Evolutionary conservation across 495 filamentous ascomycete species (phyloP).

Genomic region (Apodospora peruviana): DNA sequence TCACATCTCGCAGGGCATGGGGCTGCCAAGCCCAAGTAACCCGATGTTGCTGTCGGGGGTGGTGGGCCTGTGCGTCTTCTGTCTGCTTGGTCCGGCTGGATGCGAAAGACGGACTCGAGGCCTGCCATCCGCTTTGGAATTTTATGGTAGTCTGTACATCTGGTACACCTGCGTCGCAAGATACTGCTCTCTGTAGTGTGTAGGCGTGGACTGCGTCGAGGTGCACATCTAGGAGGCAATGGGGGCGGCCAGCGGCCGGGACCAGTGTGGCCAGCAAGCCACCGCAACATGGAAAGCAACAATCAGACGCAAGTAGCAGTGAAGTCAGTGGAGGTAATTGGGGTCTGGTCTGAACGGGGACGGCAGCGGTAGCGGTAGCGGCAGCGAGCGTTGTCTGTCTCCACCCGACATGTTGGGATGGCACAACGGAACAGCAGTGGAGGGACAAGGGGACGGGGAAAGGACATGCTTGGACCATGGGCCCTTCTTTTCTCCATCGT

Average conservation of each 20-base stretch:
- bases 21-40: conserved; percentile 12
- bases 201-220: no score
- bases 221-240: no score
- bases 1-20: conserved; percentile 13
- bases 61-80: conserved; percentile 22
- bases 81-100: not conserved
- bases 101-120: not conserved
- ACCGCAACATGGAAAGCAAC: not conserved
- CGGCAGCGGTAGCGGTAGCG: not conserved
- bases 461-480: not conserved
- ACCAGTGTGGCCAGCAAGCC: not conserved
- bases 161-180: no score
- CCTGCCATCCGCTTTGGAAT: no score
- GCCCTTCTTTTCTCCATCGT: no score
- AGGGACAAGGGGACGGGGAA: not conserved
- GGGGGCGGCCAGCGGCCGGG: no score
- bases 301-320: not conserved
- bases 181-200: no score
- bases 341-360: not conserved
- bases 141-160: no score
- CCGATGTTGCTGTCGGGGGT: not conserved
- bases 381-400: not conserved
- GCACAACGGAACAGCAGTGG: not conserved
- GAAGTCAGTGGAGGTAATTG: not conserved
- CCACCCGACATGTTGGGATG: not conserved